These are phyloP conservation scores for Botrytis galanthina DNA, from an alignment of 2,329 filamentous ascomycete genomes.

Conservation along the genomic window DNA sequence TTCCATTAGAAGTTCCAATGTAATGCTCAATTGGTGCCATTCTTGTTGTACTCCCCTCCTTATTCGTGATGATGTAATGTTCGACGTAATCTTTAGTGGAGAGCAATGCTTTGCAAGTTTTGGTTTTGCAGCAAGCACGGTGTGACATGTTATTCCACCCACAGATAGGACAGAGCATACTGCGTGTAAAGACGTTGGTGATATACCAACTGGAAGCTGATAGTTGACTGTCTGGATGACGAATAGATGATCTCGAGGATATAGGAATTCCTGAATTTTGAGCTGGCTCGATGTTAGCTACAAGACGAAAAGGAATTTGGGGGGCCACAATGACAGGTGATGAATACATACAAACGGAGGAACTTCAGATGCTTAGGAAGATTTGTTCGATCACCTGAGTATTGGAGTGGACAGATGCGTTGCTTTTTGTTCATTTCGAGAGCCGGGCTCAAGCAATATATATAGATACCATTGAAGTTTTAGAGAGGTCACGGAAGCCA, in stretches of 20 bases:
- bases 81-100: neutral
- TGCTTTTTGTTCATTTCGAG: neutral
- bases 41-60: neutral
- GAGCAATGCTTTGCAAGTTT: neutral
- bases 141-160: accelerated
- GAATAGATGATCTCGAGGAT: neutral
- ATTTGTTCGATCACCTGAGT: neutral
- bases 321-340: neutral
- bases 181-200: neutral
- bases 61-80: neutral
- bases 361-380: neutral
- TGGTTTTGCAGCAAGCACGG: accelerated
- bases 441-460: neutral
- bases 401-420: neutral
- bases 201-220: neutral
- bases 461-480: neutral
- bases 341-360: neutral
- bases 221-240: neutral
- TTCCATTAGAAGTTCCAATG: neutral
- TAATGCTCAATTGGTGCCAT: neutral
- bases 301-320: neutral
- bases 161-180: neutral
- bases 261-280: neutral
- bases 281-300: neutral
- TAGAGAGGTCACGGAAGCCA: neutral